These are phyloP conservation scores for Fusarium heterosporum DNA, from an alignment of 2,329 filamentous ascomycete species.

Conservation along the genomic window DNA sequence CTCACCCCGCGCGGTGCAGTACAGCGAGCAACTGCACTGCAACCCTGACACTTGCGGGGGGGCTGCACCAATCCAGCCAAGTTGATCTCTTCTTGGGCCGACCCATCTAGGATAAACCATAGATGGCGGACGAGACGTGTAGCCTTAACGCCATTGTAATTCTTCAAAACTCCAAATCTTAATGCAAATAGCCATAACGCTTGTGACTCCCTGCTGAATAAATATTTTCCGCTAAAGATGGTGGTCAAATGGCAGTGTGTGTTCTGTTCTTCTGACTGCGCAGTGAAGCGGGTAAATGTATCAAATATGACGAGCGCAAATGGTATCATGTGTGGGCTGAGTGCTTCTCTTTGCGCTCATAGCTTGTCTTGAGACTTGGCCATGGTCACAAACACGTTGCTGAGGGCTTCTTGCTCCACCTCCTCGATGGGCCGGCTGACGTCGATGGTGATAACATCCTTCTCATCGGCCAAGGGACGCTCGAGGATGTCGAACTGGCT, in stretches of 20 bases:
- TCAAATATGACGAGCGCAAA: constrained; percentile 3
- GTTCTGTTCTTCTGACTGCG: not conserved
- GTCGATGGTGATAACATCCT: constrained; percentile 78
- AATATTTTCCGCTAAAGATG: constrained; percentile 29
- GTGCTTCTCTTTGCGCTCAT: constrained; percentile 21
- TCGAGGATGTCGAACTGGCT: constrained; percentile 93
- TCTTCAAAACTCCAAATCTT: constrained; percentile 27
- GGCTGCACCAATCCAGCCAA: constrained; percentile 27
- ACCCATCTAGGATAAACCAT: constrained; percentile 24
- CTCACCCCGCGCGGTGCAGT: constrained; percentile 37
- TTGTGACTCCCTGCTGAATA: constrained; percentile 46
- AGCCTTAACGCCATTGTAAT: constrained; percentile 32
- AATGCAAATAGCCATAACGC: constrained; percentile 40
- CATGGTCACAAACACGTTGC: constrained; percentile 67
- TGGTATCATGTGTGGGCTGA: constrained; percentile 1
- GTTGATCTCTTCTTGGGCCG: constrained; percentile 10
- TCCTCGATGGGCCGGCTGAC: constrained; percentile 69
- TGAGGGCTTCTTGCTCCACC: constrained; percentile 71
- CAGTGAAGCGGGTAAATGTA: constrained; percentile 1
- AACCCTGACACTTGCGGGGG: constrained; percentile 44
- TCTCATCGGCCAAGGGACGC: constrained; percentile 76
- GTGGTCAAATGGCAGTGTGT: constrained; percentile 7
- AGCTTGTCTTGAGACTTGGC: constrained; percentile 39
- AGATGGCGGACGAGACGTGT: constrained; percentile 12
- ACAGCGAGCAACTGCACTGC: constrained; percentile 12